Base-by-base conservation (phyloP, 768 basidiomycete genomes). In the Phylloporus arenicola region DNA sequence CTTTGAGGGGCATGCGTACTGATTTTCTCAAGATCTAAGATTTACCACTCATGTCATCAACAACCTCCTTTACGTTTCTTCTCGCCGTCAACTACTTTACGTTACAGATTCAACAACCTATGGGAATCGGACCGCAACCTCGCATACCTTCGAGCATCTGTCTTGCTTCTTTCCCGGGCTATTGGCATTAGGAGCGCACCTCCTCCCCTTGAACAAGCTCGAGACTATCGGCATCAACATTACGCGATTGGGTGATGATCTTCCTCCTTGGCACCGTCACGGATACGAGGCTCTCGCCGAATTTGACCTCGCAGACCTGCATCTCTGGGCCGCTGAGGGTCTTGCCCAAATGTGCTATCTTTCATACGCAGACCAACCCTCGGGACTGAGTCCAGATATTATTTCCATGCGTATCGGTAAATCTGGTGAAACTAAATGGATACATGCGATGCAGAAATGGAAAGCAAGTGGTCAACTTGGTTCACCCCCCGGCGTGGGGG, bases 101-200 rank as follows among this genome's bases (percentile, higher is more conserved):
- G 81, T 84, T 10, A 86, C 84, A 9, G 84, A 84, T 59, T 69
- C 70, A 16, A 53, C 52, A 14, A 62, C 62, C 1, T 53, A 49
- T 24, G 60, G 64, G 35, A 63, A 68, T 27, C 56, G 56, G 10
- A 68, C 64, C 24, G 52, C 58, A 14, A 72, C 77, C 20, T 70
- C 75, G 10, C 79, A 84, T 56, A 58, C 63, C 19, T 80, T 88
- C 47, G 87, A 89, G 54, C 87, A 90, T 59, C 69, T 90, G 24
- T 81, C 86, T 11, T 88, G 87, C 65, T 90, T 88, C 70, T 73
- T 87, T 43, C 86, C 86, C 0, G 87, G 88, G 14, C 69, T 88
- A 14, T 72, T 90, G 43, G 85, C 87, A 5, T 73, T 90, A 3
- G 87, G 88, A 22, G 84, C 70, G 5, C 76, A 83, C 54, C 76